Conservation (phyloP, 2,329 filamentous ascomycete genomes). For the Diaporthe australafricana region DNA sequence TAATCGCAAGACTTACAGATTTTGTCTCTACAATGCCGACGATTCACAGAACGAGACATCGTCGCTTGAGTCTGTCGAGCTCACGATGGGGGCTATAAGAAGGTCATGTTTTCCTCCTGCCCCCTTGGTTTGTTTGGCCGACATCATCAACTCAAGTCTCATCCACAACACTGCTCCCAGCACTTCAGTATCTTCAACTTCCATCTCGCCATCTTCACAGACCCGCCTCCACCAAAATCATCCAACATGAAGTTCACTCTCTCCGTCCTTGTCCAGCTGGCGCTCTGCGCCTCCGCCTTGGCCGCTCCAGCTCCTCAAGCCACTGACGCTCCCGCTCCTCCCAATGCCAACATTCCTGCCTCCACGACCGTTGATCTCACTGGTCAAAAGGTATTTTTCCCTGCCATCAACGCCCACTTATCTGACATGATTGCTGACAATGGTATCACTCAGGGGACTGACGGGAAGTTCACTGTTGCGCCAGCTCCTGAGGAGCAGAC, state of each 20-base stretch:
- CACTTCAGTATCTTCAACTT: not conserved
- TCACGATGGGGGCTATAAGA: constrained; percentile 7
- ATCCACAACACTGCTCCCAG: not conserved
- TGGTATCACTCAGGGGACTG: not conserved
- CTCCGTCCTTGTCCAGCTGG: constrained; percentile 1
- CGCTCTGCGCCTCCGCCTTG: constrained; percentile 4
- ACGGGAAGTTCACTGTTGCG: constrained; percentile 31
- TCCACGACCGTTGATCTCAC: constrained; percentile 23
- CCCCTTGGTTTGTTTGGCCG: not conserved
- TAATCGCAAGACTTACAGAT: not conserved
- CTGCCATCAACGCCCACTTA: no score
- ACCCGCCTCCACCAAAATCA: not conserved
- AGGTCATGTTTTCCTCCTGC: not conserved
- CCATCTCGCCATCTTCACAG: not conserved
- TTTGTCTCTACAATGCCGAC: not conserved
- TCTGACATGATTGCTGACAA: not conserved
- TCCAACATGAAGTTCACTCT: constrained; percentile 17
- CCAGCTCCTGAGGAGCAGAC: constrained; percentile 29
- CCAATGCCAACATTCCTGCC: constrained; percentile 30
- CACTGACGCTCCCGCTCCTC: not conserved
- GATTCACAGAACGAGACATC: not conserved
- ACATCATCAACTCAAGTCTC: constrained; percentile 8
- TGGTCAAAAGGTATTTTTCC: constrained; percentile 15
- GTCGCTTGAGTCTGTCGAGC: not conserved
- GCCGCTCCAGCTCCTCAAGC: constrained; percentile 11